Base-by-base conservation (phyloP, 108 stramenopile genomes). In the Mediolabrus comicus region DNA sequence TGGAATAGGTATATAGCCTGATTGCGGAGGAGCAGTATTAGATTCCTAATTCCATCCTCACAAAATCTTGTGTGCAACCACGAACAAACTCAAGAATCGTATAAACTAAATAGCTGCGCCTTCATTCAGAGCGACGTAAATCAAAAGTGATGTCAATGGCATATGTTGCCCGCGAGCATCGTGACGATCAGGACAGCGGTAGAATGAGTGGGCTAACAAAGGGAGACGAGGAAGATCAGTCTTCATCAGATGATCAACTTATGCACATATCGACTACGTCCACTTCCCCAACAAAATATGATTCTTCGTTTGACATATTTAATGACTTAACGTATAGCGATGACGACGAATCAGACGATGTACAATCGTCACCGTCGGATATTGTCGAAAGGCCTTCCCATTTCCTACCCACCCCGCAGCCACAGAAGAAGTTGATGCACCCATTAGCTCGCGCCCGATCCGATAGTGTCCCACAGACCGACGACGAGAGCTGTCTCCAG, bases 241-340 rank as follows among this genome's bases (percentile, higher is more conserved):
- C 33, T n/a, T n/a, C n/a, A 7, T 33, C 33, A 43, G 41, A 43
- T 17, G 11, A 43, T 8, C 22, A n/a, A 24, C 13, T 24, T 0
- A 49, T 49, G 46, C 46, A 49, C 46, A 22, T 49, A 22, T 49
- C 46, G 46, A 49, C 46, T 22, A 49, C 46, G 1, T 49, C 46
- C 46, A 49, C 59, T 17, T 61, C 61, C 43, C 33, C 60, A 14
- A 24, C 60, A 7, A 7, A 28, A 29, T 28, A 41, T 29, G 56
- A 33, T 8, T 10, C 70, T 28, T 70, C 69, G 28, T 55, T 72
- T 28, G 17, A 49, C 35, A 59, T 73, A 19, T 73, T 77, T 54
- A 77, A 65, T 49, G 75, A 77, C 22, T 41, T 77, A 11, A 70
- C 68, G 13, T 77, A 77, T 63, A 77, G 75, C 41, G 75, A 77